Percentiles rank a stretch among this genome's conserved stretches.
Conservation (phyloP, 192 early-diverging fungal genomes). For the Chytriomyces hyalinus region DNA sequence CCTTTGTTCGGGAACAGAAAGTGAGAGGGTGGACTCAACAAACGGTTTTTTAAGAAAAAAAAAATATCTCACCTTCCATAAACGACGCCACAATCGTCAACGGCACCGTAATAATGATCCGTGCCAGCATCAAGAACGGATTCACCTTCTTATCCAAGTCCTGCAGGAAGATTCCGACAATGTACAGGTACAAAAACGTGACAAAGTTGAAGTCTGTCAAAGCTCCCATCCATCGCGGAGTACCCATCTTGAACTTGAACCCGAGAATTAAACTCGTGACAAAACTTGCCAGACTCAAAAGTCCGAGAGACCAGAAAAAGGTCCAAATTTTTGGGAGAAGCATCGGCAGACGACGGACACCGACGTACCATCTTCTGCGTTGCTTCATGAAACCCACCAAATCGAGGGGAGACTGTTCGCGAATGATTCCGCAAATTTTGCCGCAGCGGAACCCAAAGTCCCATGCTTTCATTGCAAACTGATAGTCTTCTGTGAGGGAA, state of each 20-base stretch:
- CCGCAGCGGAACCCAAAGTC: slow-evolving; percentile 53
- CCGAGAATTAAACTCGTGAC: slow-evolving; percentile 50
- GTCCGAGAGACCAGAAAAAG: slow-evolving; percentile 57
- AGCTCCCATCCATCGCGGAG: slow-evolving; percentile 55
- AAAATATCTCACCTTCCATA: slow-evolving; percentile 46
- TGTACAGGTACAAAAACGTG: slow-evolving; percentile 55
- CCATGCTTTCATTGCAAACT: slow-evolving; percentile 58
- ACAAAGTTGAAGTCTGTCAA: slow-evolving; percentile 54
- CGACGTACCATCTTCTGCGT: slow-evolving; percentile 58
- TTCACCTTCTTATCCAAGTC: slow-evolving; percentile 52
- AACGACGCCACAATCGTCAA: slow-evolving; percentile 30
- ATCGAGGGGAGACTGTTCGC: slow-evolving; percentile 56
- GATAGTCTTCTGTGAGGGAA: slow-evolving; percentile 58
- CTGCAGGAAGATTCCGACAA: slow-evolving; percentile 54
- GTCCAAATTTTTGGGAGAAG: slow-evolving; percentile 57
- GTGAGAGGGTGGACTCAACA: background rate
- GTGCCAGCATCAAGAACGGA: slow-evolving; percentile 42
- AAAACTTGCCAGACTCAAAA: slow-evolving; percentile 47
- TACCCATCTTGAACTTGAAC: slow-evolving; percentile 38
- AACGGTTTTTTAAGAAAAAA: background rate
- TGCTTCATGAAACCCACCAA: slow-evolving; percentile 60
- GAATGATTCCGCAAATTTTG: slow-evolving; percentile 47
- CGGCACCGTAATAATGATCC: slow-evolving; percentile 46
- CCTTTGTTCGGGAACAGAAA: slow-evolving; percentile 4
- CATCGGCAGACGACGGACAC: slow-evolving; percentile 53